A percentile compares a stretch with the other conserved stretches of the same genome.
Evolutionary conservation across 441 rosid species (phyloP).

Genomic region (Isatis lusitanica): DNA sequence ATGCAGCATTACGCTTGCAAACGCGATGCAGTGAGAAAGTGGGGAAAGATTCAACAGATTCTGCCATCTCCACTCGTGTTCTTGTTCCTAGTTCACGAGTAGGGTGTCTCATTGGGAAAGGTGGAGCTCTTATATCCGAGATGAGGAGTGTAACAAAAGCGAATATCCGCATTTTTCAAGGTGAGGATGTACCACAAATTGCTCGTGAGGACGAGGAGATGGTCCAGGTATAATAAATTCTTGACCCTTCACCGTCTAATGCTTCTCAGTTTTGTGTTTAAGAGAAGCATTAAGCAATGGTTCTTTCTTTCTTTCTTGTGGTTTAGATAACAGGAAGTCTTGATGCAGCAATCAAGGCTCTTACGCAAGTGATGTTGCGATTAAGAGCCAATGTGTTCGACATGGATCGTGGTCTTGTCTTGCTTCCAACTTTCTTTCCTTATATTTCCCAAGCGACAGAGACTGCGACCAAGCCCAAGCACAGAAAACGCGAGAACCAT

Average conservation of each 20-base stretch:
- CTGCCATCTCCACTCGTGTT: slow-evolving; percentile 56
- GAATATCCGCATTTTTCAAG: slow-evolving; percentile 48
- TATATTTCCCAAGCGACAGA: slow-evolving; percentile 53
- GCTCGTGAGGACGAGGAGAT: slow-evolving; percentile 58
- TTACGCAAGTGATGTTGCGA: slow-evolving; percentile 55
- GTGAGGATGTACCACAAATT: slow-evolving; percentile 49
- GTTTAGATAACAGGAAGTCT: slow-evolving; percentile 61
- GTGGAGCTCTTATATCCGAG: slow-evolving; percentile 62
- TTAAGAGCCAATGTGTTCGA: slow-evolving; percentile 63
- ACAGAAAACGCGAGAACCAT: slow-evolving; percentile 50
- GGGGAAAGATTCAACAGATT: slow-evolving; percentile 57
- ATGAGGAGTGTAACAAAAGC: slow-evolving; percentile 59
- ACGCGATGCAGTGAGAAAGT: slow-evolving; percentile 63
- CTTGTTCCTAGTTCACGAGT: slow-evolving; percentile 67
- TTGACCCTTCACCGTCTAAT: not conserved
- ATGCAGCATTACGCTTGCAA: slow-evolving; percentile 65
- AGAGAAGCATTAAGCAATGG: slow-evolving; percentile 8
- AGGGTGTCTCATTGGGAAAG: slow-evolving; percentile 74
- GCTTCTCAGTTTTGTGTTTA: not conserved
- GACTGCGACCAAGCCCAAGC: slow-evolving; percentile 44
- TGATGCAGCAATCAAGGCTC: slow-evolving; percentile 65
- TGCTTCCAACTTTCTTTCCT: slow-evolving; percentile 58
- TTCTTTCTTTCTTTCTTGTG: not conserved
- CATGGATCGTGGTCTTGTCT: slow-evolving; percentile 55
- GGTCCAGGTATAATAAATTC: slow-evolving; percentile 48